These are phyloP conservation scores for Asterella californica DNA, from an alignment of 225 moss, liverwort and hornwort genomes.

Conservation along the genomic window DNA sequence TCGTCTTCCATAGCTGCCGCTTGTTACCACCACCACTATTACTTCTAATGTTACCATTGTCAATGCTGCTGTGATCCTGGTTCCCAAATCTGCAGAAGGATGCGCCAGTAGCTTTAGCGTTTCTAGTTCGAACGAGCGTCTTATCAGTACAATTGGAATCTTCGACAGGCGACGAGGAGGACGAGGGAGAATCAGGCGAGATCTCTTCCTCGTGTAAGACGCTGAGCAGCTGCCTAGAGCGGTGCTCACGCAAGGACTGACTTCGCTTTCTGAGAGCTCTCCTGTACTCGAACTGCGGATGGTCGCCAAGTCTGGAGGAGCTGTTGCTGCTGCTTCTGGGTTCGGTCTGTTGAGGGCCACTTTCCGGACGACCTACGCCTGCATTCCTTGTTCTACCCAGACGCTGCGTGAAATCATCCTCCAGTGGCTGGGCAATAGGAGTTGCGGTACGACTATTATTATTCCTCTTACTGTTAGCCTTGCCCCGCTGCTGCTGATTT, in stretches of 20 bases:
- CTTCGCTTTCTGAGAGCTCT: constrained; percentile 1
- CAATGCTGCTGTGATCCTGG: background rate
- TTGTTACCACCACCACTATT: background rate
- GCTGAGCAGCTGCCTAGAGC: constrained; percentile 10
- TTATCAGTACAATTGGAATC: background rate
- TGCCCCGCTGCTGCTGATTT: background rate
- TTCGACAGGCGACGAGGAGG: background rate
- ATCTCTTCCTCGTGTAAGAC: constrained; percentile 20
- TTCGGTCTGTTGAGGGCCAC: background rate
- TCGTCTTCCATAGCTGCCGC: constrained; percentile 5
- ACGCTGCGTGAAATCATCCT: constrained; percentile 9
- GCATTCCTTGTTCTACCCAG: background rate
- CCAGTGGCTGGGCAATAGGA: background rate
- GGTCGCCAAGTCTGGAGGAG: background rate
- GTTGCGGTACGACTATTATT: background rate
- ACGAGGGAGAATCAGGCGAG: background rate
- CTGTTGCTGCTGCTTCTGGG: background rate
- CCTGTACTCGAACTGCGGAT: background rate
- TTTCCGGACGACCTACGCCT: background rate
- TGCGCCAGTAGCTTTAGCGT: constrained; percentile 6
- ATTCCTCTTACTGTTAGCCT: background rate
- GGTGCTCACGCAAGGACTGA: background rate
- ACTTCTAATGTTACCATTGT: background rate
- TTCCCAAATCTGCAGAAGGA: constrained; percentile 9
- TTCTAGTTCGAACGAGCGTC: constrained; percentile 1